These are phyloP conservation scores for Herpetomonas samuelpessoai DNA, from an alignment of 208 protist species.

Conservation along the genomic window DNA sequence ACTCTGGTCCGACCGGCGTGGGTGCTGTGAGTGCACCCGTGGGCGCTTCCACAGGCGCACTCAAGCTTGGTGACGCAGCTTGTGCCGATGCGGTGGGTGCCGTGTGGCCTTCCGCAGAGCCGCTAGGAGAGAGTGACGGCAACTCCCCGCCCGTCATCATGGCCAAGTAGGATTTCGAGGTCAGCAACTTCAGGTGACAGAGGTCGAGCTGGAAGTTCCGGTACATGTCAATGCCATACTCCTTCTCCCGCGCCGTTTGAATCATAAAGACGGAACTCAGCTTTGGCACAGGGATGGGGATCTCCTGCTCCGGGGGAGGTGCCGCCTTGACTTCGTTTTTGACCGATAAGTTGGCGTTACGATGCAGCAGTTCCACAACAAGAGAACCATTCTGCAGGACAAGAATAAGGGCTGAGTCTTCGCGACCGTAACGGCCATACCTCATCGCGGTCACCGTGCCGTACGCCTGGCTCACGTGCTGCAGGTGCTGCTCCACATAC, in stretches of 20 bases:
- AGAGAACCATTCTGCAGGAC: slow-evolving; percentile 88
- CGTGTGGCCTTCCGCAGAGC: slow-evolving; percentile 4
- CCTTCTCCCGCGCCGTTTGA: slow-evolving; percentile 90
- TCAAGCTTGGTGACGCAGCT: neutral
- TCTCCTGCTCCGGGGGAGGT: slow-evolving; percentile 90
- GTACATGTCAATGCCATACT: slow-evolving; percentile 88
- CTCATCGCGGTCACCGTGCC: slow-evolving; percentile 83
- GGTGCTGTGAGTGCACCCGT: no score
- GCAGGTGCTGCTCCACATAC: slow-evolving; percentile 84
- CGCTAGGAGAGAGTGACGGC: neutral
- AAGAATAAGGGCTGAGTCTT: slow-evolving; percentile 87
- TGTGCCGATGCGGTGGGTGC: neutral
- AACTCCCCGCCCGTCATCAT: slow-evolving; percentile 43
- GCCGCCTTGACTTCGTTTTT: slow-evolving; percentile 29
- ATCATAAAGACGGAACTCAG: slow-evolving; percentile 93
- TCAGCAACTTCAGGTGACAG: slow-evolving; percentile 79
- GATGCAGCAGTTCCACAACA: slow-evolving; percentile 91
- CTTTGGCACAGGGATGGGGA: slow-evolving; percentile 89
- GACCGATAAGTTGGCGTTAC: slow-evolving; percentile 60
- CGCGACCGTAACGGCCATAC: slow-evolving; percentile 91
- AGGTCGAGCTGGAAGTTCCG: slow-evolving; percentile 92
- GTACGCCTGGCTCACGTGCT: slow-evolving; percentile 77
- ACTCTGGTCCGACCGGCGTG: no score
- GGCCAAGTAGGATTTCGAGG: slow-evolving; percentile 86
- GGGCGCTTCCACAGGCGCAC: neutral